phyloP scores from a whole-genome alignment of 1,139 yeast species.

The Magnusiomyces sp. region DNA sequence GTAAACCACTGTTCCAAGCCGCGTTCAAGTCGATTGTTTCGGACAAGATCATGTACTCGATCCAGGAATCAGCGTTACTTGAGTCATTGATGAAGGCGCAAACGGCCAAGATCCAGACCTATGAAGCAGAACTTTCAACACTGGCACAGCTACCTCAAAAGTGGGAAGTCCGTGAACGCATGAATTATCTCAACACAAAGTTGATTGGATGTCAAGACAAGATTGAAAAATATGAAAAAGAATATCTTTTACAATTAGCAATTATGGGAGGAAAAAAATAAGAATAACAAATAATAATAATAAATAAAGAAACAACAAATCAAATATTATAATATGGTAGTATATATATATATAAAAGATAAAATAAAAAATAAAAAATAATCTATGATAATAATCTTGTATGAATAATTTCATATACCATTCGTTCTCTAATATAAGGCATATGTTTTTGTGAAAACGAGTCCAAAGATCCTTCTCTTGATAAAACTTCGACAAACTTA shows the following conservation, averaged over 20 bases:
- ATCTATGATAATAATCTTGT: constrained; percentile 12
- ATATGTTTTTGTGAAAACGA: constrained; percentile 64
- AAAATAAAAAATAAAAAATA: neutral
- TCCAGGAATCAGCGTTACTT: constrained; percentile 57
- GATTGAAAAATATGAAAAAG: constrained; percentile 40
- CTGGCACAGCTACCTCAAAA: constrained; percentile 44
- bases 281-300: neutral
- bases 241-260: constrained; percentile 10
- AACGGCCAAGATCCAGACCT: constrained; percentile 50
- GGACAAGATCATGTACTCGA: constrained; percentile 49
- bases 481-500: constrained; percentile 57
- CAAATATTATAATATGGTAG: neutral
- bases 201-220: constrained; percentile 38
- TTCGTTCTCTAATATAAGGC: constrained; percentile 55
- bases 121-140: constrained; percentile 63
- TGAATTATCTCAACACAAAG: constrained; percentile 57
- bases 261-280: constrained; percentile 5
- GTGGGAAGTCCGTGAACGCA: constrained; percentile 48
- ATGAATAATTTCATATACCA: constrained; percentile 46
- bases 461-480: constrained; percentile 39
- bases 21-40: constrained; percentile 62
- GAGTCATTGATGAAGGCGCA: constrained; percentile 50
- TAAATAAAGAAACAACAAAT: neutral
- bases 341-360: neutral
- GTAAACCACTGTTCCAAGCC: constrained; percentile 75